Base-by-base conservation (phyloP, 495 filamentous ascomycete species). In the Aspergillus saccharolyticus region DNA sequence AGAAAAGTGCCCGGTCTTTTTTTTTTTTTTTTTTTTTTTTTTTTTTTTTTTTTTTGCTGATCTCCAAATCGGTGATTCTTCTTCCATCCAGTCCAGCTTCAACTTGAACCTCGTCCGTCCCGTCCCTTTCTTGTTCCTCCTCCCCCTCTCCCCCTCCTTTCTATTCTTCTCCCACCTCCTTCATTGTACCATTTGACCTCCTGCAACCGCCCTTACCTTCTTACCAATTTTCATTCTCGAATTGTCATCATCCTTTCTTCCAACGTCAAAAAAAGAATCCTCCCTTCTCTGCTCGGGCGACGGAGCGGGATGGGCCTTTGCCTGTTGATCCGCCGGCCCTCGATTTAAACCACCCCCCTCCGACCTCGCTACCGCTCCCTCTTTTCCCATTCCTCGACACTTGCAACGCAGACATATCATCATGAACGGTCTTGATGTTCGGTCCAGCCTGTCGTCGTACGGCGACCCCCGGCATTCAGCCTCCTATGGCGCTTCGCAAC, bases 361-460 rank as follows among this genome's bases (percentile, higher is more conserved):
- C 42, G 18, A 18, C n/a, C 39, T 55, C n/a, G n/a, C n/a, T n/a
- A n/a, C n/a, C n/a, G 49, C 44, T 52, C 33, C 21, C 25, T 17
- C 30, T 46, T 28, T 42, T 46, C 18, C 25, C 49, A n/a, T 49
- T 58, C 52, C 19, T 45, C 20, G 22, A 1, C 47, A 16, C 15
- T 17, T 9, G 21, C 33, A 39, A 39, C 10, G 18, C 14, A 20
- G 7, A n/a, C n/a, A n/a, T 17, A 30, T 28, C 64, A 69, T 24
- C 47, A 80, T 80, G 78, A 77, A 74, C 53, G 63, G 63, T 33
- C 67, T 69, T 63, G 74, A 78, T 48, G 56, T 74, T 18, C 72
- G 76, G 46, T 78, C 73, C 47, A 77, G 75, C 53, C 72, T 69
- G 28, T 78, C 77, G 16, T 77, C 78, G 42, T 77, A 75, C 55